A percentile compares a stretch with the other conserved stretches of the same genome.
Evolutionary conservation across 805 yeast genomes (phyloP).

Genomic region (Kregervanrija pseudodelftensis): DNA sequence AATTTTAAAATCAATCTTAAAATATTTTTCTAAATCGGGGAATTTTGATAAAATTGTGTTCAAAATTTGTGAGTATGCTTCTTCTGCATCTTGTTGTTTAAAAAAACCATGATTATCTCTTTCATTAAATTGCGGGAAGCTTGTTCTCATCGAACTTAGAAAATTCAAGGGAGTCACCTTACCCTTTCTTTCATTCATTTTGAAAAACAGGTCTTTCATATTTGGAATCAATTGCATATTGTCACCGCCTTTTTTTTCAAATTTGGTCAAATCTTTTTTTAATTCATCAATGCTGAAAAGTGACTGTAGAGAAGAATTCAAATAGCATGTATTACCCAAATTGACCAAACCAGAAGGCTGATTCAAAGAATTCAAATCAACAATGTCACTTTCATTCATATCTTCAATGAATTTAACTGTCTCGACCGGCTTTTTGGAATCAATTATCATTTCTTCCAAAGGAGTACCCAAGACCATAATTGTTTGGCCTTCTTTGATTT

Average conservation of each 20-base stretch:
- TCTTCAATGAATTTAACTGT: constrained; percentile 65
- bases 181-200: constrained; percentile 36
- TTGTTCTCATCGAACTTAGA: constrained; percentile 54
- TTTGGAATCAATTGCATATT: constrained; percentile 22
- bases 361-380: constrained; percentile 15
- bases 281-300: constrained; percentile 41
- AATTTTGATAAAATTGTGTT: constrained; percentile 40
- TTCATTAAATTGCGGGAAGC: constrained; percentile 87
- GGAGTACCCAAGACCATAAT: constrained; percentile 93
- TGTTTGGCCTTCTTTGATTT: constrained; percentile 55
- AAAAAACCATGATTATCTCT: constrained; percentile 60
- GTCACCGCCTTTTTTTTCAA: constrained; percentile 13
- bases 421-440: constrained; percentile 40
- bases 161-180: constrained; percentile 61
- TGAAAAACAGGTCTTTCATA: constrained; percentile 37
- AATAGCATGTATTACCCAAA: constrained; percentile 72
- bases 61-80: constrained; percentile 80
- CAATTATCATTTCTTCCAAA: constrained; percentile 43
- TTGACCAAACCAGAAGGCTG: constrained; percentile 64
- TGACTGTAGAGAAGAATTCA: constrained; percentile 63
- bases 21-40: constrained; percentile 48
- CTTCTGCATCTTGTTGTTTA: constrained; percentile 98
- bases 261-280: constrained; percentile 23
- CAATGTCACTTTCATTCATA: constrained; percentile 25
- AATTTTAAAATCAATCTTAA: constrained; percentile 60